Evolutionary conservation across 2,329 filamentous ascomycete genomes (phyloP).

Genomic region (Fusarium tanahbumbuense): DNA sequence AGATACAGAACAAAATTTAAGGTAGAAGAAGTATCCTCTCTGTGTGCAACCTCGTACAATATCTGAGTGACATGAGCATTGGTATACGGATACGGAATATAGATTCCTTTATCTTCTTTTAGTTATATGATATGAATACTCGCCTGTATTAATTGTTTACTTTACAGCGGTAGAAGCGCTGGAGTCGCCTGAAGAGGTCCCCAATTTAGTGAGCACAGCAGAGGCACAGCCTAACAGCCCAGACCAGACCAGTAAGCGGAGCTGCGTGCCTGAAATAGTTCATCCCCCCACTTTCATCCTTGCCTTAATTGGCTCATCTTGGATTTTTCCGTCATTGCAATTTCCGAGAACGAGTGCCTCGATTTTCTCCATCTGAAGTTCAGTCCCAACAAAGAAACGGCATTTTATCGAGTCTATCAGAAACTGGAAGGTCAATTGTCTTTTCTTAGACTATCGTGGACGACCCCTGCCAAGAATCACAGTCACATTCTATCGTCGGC

Average conservation of each 20-base stretch:
- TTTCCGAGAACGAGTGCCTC: slow-evolving; percentile 36
- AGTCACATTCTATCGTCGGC: background rate
- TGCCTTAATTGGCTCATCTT: slow-evolving; percentile 26
- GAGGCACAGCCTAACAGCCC: background rate
- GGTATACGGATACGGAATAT: background rate
- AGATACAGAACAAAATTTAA: background rate
- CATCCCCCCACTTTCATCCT: background rate
- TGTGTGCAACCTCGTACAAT: slow-evolving; percentile 23
- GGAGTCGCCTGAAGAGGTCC: background rate
- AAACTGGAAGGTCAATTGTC: slow-evolving; percentile 19
- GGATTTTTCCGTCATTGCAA: slow-evolving; percentile 39
- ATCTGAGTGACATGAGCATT: background rate
- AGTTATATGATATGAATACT: background rate
- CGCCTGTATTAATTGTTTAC: background rate
- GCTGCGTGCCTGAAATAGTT: slow-evolving; percentile 34
- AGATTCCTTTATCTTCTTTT: background rate
- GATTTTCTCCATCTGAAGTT: background rate
- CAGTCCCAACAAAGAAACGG: slow-evolving; percentile 1
- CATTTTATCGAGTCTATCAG: slow-evolving; percentile 14
- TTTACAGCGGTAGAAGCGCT: slow-evolving; percentile 2
- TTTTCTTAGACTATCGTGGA: background rate
- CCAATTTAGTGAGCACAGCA: slow-evolving; percentile 5
- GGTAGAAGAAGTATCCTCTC: background rate
- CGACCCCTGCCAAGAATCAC: slow-evolving; percentile 19
- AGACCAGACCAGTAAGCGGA: slow-evolving; percentile 22